Base-by-base conservation (phyloP, 345 rosid genomes). In the Arabis alpina region DNA sequence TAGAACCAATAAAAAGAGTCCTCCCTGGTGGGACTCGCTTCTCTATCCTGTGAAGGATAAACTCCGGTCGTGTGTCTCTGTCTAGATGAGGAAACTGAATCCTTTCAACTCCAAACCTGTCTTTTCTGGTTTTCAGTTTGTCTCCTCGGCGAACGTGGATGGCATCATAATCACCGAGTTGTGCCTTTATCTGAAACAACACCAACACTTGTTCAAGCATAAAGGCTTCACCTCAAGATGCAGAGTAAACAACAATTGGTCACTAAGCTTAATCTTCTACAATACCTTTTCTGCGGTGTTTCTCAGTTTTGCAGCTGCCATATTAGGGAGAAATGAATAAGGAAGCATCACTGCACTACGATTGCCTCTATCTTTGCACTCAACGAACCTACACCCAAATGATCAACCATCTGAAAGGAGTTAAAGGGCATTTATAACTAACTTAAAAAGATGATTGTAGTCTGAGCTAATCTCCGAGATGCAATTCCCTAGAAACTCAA, bases 81-180 rank as follows among this genome's bases (percentile, higher is more conserved):
- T 92, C 98, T 71, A 92, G 61, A 87, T 92, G 99, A 59, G 99
- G 99, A 80, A 88, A 91, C 28, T 92, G 78, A 76, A 70, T 88
- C 82, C 99, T 86, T 47, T 83, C 80, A 50, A 88, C 89, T 45
- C 99, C 99, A 47, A 79, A 74, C 58, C 96, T 77, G 73, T 95
- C 99, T 76, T 88, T 89, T 79, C 98, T 87, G 30, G 88, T 90
- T 81, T 90, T 92, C 61, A 95, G 74, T 80, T 79, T 89, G 79
- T 95, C 99, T 10, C 99, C 97, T 51, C 98, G 87, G 51, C 99
- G 97, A 54, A 90, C 98, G 50, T 95, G 99, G 54, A 94, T 86
- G 37, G 98, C 92, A 85, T 88, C 97, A 80, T 92, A 95, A 74
- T 92, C 91, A 62, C 89, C 90, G 0, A 92, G 97, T 27, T 73